phyloP scores from a whole-genome alignment of 1,284 basidiomycete genomes.

The Cryptococcus depauperatus region DNA sequence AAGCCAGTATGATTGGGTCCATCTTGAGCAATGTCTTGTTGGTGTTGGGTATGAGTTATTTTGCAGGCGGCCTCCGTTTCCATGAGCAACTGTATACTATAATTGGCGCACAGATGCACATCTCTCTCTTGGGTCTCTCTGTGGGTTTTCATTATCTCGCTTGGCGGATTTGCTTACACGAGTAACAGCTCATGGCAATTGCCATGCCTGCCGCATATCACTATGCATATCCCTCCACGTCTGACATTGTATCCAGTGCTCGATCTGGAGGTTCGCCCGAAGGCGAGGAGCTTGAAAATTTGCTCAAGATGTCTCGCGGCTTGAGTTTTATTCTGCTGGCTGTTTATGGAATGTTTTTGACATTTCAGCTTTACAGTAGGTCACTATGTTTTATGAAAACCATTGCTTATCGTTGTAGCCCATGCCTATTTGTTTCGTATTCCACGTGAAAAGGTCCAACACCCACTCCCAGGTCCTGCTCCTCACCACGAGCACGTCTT shows the following conservation, averaged over 20 bases:
- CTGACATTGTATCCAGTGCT: conserved; percentile 16
- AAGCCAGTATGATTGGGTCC: conserved; percentile 58
- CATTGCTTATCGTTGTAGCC: conserved; percentile 9
- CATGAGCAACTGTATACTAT: conserved; percentile 58
- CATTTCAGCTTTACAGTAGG: conserved; percentile 51
- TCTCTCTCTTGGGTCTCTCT: conserved; percentile 66
- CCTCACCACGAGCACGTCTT: conserved; percentile 36
- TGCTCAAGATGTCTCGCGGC: conserved; percentile 49
- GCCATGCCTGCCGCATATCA: conserved; percentile 66
- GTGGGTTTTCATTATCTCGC: conserved; percentile 49
- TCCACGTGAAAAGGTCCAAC: conserved; percentile 17
- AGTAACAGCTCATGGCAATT: conserved; percentile 50
- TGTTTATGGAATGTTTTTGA: conserved; percentile 48
- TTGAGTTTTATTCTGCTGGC: conserved; percentile 53
- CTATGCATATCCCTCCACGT: conserved; percentile 40
- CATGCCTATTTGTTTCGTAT: conserved; percentile 54
- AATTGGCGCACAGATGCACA: conserved; percentile 69
- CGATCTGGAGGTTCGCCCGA: conserved; percentile 15
- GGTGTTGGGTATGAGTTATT: conserved; percentile 65
- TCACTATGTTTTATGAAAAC: background rate
- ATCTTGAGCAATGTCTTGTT: conserved; percentile 62
- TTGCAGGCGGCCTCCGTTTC: conserved; percentile 53
- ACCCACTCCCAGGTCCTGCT: conserved; percentile 33
- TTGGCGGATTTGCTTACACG: background rate
- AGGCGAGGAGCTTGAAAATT: conserved; percentile 32